Base-by-base conservation (phyloP, 108 stramenopile genomes). In the Stephanodiscus triporus region DNA sequence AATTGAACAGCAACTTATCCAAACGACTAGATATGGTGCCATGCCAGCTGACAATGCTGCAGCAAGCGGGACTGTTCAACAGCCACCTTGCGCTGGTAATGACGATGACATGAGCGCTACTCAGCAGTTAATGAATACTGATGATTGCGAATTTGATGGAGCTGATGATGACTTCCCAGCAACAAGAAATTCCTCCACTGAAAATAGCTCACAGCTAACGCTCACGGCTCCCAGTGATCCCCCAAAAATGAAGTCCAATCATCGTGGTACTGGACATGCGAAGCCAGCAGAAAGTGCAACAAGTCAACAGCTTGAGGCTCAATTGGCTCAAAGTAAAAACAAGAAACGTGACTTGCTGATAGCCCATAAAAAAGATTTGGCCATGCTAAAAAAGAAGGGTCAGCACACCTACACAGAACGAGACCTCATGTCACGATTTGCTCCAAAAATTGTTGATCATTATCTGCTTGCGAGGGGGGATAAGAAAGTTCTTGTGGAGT, bases 361-460 rank as follows among this genome's bases (percentile, higher is more conserved):
- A 55, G 65, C n/a, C 6, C 6, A 16, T 7, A 29, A 56, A 48
- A 34, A 48, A 58, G 58, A 60, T 43, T 36, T 17, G 40, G 65
- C 56, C 6, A 19, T 19, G 0, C 26, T 17, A 49, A 60, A 30
- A 5, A 9, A 36, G 8, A 27, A 11, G 3, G 32, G 40, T 1
- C 47, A 17, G 40, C 30, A 37, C 13, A 22, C n/a, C 19, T 61
- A 70, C n/a, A 36, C 62, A 13, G 76, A 77, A 34, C 14, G 53
- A 38, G 49, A 58, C 26, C 43, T 77, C 7, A 56, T 58, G 63
- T 53, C 67, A 27, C 56, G n/a, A 4, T 77, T 70, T 63, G 48
- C 54, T 29, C 76, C 76, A 19, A n/a, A 22, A 16, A 77, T 77
- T 34, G 19, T 70, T 64, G 76, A 70, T 63, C 68, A 77, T 67